Evolutionary conservation across 805 yeast species (phyloP).

Genomic region (Kluyveromyces wickerhamii): DNA sequence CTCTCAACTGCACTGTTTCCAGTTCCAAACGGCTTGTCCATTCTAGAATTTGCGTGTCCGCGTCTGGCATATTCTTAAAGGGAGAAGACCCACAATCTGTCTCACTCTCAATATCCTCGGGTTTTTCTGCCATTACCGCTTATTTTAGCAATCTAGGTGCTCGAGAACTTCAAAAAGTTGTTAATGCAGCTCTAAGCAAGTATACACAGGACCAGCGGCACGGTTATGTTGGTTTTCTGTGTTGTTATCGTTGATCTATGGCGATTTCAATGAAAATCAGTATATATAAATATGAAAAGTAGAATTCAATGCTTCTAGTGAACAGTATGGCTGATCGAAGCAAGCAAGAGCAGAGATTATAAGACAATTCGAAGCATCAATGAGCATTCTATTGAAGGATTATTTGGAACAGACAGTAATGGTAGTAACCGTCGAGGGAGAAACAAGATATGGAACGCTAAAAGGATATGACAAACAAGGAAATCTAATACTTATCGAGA

Average conservation of each 20-base stretch:
- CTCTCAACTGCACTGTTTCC: slow-evolving; percentile 38
- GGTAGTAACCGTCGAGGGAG: slow-evolving; percentile 50
- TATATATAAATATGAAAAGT: no score
- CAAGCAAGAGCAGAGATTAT: no score
- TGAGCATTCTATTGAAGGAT: slow-evolving; percentile 29
- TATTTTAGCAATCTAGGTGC: no score
- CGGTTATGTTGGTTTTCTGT: no score
- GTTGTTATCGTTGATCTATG: no score
- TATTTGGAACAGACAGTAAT: slow-evolving; percentile 39
- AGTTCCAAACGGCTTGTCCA: slow-evolving; percentile 48
- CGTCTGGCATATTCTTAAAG: slow-evolving; percentile 10
- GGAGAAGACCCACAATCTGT: slow-evolving; percentile 5
- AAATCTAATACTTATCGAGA: slow-evolving; percentile 44
- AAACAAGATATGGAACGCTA: slow-evolving; percentile 39
- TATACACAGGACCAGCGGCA: no score
- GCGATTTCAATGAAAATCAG: no score
- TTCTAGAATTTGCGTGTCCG: slow-evolving; percentile 31
- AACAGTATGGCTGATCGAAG: no score
- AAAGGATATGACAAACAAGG: slow-evolving; percentile 61
- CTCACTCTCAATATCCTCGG: slow-evolving; percentile 1
- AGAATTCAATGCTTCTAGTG: no score
- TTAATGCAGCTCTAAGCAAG: no score
- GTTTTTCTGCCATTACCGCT: no score
- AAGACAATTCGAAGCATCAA: slow-evolving; percentile 7
- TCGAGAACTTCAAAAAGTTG: no score